These are phyloP conservation scores for Nowakowskiella sp. DNA, from an alignment of 192 early-diverging fungal species.

Conservation along the genomic window DNA sequence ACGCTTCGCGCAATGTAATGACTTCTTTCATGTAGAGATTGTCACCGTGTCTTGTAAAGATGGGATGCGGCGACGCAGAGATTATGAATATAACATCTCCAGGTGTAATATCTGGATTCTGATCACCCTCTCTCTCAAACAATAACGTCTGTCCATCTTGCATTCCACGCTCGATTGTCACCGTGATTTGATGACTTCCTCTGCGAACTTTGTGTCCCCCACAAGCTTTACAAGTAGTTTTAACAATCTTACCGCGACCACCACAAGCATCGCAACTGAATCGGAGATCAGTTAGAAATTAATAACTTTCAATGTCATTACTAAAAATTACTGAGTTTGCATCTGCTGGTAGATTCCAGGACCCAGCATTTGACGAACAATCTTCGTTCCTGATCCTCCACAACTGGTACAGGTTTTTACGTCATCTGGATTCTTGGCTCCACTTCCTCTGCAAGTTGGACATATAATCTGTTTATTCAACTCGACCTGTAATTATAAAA, in stretches of 20 bases:
- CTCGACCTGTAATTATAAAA: slow-evolving; percentile 48
- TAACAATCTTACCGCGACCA: slow-evolving; percentile 83
- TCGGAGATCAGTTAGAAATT: neutral
- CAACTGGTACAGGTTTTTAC: slow-evolving; percentile 76
- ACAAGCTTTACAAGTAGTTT: slow-evolving; percentile 73
- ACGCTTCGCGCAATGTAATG: slow-evolving; percentile 69
- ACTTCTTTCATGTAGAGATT: slow-evolving; percentile 68
- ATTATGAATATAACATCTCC: slow-evolving; percentile 83
- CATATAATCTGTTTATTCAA: slow-evolving; percentile 92
- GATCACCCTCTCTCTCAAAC: slow-evolving; percentile 86
- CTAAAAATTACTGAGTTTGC: slow-evolving; percentile 57
- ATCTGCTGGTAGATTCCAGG: slow-evolving; percentile 94
- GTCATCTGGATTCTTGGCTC: slow-evolving; percentile 77
- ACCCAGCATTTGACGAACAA: slow-evolving; percentile 78
- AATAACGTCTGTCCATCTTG: slow-evolving; percentile 57
- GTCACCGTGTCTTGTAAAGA: slow-evolving; percentile 68
- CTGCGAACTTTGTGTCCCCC: slow-evolving; percentile 77
- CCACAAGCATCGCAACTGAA: slow-evolving; percentile 76
- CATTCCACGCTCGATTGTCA: slow-evolving; percentile 81
- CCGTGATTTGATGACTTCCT: slow-evolving; percentile 67
- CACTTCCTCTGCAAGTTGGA: slow-evolving; percentile 83
- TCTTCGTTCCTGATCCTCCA: slow-evolving; percentile 66
- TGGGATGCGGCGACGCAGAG: slow-evolving; percentile 55
- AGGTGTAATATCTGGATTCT: slow-evolving; percentile 78
- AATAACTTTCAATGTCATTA: slow-evolving; percentile 1